Percentiles rank a stretch among this genome's conserved stretches.
phyloP scores from a whole-genome alignment of 164 flowering plant species.

The Dillenia turbinata region DNA sequence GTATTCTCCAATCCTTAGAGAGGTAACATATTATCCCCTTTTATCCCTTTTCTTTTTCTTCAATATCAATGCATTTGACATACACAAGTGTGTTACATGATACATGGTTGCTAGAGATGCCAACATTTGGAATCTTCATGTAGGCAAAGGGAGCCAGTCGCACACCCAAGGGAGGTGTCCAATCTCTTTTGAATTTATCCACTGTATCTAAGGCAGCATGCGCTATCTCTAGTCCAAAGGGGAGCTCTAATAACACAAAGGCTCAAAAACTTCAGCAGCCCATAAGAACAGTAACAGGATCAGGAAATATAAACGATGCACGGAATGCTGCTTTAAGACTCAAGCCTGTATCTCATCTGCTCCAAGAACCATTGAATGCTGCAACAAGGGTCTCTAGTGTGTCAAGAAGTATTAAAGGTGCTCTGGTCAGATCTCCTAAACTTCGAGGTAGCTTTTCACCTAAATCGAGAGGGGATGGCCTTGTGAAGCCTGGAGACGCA shows the following conservation, averaged over 20 bases:
- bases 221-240: slow-evolving; percentile 14
- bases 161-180: slow-evolving; percentile 27
- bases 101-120: no score
- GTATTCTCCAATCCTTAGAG: no score
- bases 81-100: no score
- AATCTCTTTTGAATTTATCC: slow-evolving; percentile 14
- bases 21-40: no score
- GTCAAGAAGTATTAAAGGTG: slow-evolving; percentile 5
- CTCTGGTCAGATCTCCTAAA: slow-evolving; percentile 11
- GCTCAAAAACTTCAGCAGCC: slow-evolving; percentile 29
- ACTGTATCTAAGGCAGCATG: no score
- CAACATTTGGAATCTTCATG: no score
- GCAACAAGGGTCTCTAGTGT: slow-evolving; percentile 15
- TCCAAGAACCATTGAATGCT: slow-evolving; percentile 21
- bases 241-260: slow-evolving; percentile 25
- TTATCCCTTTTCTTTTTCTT: no score
- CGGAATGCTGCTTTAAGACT: slow-evolving; percentile 10
- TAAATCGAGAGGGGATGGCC: slow-evolving; percentile 8
- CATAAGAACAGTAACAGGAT: slow-evolving; percentile 16
- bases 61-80: no score
- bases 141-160: neutral
- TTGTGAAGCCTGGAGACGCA: slow-evolving; percentile 11
- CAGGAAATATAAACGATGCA: slow-evolving; percentile 10
- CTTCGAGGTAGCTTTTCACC: slow-evolving; percentile 16
- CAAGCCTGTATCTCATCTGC: slow-evolving; percentile 20